These are phyloP conservation scores for Ophiostoma populinum DNA, from an alignment of 2,329 filamentous ascomycete genomes.

Conservation along the genomic window DNA sequence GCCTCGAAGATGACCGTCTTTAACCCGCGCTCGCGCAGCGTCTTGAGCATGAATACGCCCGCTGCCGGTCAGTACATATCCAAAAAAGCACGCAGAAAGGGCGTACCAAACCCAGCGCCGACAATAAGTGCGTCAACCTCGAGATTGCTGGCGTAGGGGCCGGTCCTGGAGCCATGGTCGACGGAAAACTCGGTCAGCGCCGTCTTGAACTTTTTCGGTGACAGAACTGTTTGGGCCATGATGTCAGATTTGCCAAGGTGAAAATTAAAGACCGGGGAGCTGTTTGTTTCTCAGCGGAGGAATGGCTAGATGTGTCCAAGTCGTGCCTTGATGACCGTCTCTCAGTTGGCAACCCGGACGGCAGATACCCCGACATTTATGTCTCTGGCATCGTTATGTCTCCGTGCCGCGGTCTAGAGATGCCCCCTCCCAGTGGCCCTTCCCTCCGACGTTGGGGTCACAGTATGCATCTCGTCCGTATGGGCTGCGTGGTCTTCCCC, in stretches of 20 bases:
- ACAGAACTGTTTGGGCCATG: slow-evolving; percentile 11
- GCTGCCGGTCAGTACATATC: slow-evolving; percentile 12
- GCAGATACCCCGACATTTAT: no score
- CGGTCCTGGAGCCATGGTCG: slow-evolving; percentile 15
- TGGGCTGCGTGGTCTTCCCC: no score
- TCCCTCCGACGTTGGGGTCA: no score
- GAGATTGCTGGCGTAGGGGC: slow-evolving; percentile 24
- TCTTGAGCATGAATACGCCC: slow-evolving; percentile 33
- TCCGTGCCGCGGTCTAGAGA: no score
- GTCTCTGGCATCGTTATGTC: no score
- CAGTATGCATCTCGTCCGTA: no score
- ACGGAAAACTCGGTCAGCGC: slow-evolving; percentile 23
- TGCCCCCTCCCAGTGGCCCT: no score
- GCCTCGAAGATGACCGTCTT: slow-evolving; percentile 34
- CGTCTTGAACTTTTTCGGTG: slow-evolving; percentile 23
- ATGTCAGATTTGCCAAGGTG: slow-evolving; percentile 5
- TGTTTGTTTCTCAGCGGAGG: no score
- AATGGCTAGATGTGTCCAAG: no score
- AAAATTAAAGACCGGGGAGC: no score
- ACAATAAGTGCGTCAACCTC: slow-evolving; percentile 28
- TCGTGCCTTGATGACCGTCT: no score
- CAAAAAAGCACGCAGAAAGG: neutral
- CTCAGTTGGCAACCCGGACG: no score
- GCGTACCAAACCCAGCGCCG: slow-evolving; percentile 25
- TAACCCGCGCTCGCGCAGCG: slow-evolving; percentile 30